Conservation (phyloP, 169 alveolate genomes). For the Eimeria necatrix region DNA sequence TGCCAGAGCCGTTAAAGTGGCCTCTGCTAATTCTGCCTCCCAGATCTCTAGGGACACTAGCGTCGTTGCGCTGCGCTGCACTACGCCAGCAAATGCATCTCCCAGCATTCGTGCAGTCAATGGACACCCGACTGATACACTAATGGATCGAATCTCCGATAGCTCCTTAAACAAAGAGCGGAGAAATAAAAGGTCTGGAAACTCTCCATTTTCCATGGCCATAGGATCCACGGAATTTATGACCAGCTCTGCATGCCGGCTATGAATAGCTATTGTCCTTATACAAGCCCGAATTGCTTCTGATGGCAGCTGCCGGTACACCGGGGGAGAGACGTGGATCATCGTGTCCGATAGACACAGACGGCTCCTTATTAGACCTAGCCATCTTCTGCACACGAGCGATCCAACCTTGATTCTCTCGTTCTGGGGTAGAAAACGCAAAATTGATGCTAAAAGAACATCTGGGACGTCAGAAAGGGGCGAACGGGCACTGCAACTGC, state of each 20-base stretch:
- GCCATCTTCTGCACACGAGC: slow-evolving; percentile 72
- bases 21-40: slow-evolving; percentile 67
- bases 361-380: slow-evolving; percentile 40
- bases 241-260: slow-evolving; percentile 61
- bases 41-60: slow-evolving; percentile 62
- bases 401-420: slow-evolving; percentile 63
- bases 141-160: slow-evolving; percentile 21
- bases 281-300: slow-evolving; percentile 38
- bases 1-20: slow-evolving; percentile 45
- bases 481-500: slow-evolving; percentile 1
- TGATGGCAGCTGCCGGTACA: slow-evolving; percentile 51
- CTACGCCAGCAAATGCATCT: slow-evolving; percentile 28
- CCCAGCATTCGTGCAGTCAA: slow-evolving; percentile 52
- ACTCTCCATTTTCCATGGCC: slow-evolving; percentile 2
- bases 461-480: slow-evolving; percentile 37
- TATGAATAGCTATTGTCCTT: slow-evolving; percentile 4
- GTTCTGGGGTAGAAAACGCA: slow-evolving; percentile 45
- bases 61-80: slow-evolving; percentile 69
- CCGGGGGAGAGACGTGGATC: slow-evolving; percentile 32
- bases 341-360: slow-evolving; percentile 62
- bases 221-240: neutral
- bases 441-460: slow-evolving; percentile 47
- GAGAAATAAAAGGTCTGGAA: neutral
- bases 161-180: slow-evolving; percentile 55
- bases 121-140: slow-evolving; percentile 58